Evolutionary conservation across 148 eudicot genomes (phyloP).

Genomic region (Simmondsia chinensis): DNA sequence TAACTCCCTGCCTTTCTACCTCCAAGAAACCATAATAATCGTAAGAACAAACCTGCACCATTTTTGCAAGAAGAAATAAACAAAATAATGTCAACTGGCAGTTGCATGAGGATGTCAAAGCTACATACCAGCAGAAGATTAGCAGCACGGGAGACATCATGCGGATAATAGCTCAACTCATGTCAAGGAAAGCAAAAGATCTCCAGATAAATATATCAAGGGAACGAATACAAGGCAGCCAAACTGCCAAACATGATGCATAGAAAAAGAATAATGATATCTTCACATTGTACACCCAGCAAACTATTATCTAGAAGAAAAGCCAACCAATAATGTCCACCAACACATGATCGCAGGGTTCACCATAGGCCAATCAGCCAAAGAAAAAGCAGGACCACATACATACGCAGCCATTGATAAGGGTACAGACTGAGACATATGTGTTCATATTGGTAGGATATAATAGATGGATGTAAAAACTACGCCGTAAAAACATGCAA

Average conservation of each 20-base stretch:
- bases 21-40: no score
- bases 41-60: no score
- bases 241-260: no score
- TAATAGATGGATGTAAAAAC: background rate
- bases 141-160: conserved; percentile 89
- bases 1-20: no score
- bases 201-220: background rate
- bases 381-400: background rate
- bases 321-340: no score
- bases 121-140: conserved; percentile 72
- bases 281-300: no score
- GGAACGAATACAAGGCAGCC: background rate
- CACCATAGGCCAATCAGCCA: background rate
- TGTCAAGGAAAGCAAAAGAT: conserved; percentile 42
- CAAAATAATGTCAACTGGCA: background rate
- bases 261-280: no score
- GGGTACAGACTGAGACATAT: no score
- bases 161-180: conserved; percentile 65
- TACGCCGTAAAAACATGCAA: background rate
- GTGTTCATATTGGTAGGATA: no score
- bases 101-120: conserved; percentile 1
- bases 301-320: no score
- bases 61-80: background rate
- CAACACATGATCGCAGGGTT: no score
- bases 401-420: background rate